Conservation (phyloP, 208 protist genomes). For the Acanthamoeba royreba region DNA sequence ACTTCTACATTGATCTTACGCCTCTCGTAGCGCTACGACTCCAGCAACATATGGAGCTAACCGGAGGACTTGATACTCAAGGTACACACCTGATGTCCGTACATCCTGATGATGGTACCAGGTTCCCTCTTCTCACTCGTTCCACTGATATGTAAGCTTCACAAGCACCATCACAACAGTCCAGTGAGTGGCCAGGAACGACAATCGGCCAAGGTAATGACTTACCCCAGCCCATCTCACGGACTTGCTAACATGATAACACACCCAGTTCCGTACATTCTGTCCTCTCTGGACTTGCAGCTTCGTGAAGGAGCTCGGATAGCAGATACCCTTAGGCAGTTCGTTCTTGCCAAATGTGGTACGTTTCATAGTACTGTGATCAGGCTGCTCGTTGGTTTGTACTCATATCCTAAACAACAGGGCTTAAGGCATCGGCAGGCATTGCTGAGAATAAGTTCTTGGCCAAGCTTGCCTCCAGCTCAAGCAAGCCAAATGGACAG, state of each 20-base stretch:
- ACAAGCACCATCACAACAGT: no score
- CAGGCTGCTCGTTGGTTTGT: background rate
- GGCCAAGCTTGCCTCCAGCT: background rate
- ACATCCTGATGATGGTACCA: no score
- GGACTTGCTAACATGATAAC: no score
- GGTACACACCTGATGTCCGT: background rate
- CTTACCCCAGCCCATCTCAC: background rate
- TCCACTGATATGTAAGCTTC: no score
- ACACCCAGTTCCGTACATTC: background rate
- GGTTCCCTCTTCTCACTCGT: no score
- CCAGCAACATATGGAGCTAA: background rate
- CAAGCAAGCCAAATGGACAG: slow-evolving; percentile 17
- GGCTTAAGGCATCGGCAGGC: background rate
- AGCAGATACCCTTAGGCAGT: background rate
- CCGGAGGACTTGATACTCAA: background rate
- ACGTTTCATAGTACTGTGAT: background rate
- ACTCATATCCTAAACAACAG: background rate
- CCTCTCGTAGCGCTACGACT: background rate
- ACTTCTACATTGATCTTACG: background rate
- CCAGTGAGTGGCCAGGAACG: no score
- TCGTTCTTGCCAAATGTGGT: background rate
- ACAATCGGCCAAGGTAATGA: background rate
- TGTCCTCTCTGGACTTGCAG: background rate
- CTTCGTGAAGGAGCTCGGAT: background rate
- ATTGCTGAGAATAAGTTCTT: background rate